phyloP scores from a whole-genome alignment of 2,329 filamentous ascomycete species.

The Penicillium sumatraense region DNA sequence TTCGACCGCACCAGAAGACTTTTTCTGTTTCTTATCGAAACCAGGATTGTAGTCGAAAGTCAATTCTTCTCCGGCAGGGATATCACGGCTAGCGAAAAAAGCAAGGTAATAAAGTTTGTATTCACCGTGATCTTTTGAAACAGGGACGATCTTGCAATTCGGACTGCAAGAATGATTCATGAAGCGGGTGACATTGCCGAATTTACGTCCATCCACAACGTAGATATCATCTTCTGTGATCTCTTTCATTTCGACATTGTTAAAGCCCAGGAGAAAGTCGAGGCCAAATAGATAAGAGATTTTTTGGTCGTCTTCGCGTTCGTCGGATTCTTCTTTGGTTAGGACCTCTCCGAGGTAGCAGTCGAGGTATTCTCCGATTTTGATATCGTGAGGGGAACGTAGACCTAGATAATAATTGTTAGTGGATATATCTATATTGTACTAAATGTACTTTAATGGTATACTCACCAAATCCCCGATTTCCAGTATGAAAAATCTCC shows the following conservation, averaged over 20 bases:
- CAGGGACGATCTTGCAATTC: conserved; percentile 51
- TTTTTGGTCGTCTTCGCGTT: conserved; percentile 40
- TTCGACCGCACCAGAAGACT: conserved; percentile 44
- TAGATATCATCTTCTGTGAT: conserved; percentile 31
- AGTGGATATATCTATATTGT: conserved; percentile 4
- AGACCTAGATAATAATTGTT: conserved; percentile 35
- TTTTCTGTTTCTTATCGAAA: conserved; percentile 26
- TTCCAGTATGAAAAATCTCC: conserved; percentile 48
- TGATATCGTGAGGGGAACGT: conserved; percentile 42
- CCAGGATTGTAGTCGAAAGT: conserved; percentile 54
- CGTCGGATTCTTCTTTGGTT: conserved; percentile 39
- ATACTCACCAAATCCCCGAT: conserved; percentile 46
- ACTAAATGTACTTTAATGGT: too few relatives aligned
- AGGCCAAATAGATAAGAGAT: conserved; percentile 49
- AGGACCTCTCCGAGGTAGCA: conserved; percentile 52
- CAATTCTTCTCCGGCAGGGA: conserved; percentile 47
- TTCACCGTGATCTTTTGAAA: conserved; percentile 45
- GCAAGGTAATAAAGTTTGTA: conserved; percentile 50
- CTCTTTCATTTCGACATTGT: too few relatives aligned
- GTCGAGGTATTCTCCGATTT: conserved; percentile 51
- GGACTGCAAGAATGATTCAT: conserved; percentile 56
- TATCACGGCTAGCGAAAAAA: conserved; percentile 51
- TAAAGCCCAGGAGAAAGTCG: conserved; percentile 40
- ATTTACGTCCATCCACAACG: conserved; percentile 49
- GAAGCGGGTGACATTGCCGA: conserved; percentile 49